Conservation (phyloP, 257 asterid species). For the Solanum tacnaense region DNA sequence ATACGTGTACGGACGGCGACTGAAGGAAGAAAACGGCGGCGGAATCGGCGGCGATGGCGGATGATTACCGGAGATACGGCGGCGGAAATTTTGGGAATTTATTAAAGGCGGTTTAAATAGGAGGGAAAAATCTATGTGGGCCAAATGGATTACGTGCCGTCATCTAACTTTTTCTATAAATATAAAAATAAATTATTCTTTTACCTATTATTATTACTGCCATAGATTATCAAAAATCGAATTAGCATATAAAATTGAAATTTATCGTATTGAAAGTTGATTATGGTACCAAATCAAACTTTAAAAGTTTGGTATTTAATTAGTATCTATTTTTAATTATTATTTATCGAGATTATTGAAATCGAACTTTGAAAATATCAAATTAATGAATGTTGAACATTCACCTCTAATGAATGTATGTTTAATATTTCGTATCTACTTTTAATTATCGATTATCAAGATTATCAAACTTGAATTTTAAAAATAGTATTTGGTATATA, state of each 20-base stretch:
- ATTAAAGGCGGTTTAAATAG: not conserved
- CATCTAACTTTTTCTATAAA: not conserved
- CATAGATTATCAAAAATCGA: not conserved
- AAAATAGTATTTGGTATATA: too few relatives aligned
- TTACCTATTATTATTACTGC: not conserved
- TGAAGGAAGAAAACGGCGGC: not conserved
- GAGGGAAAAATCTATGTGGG: not conserved
- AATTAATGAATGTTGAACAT: not conserved
- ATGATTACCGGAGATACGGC: not conserved
- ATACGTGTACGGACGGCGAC: not conserved
- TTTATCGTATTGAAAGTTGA: not conserved
- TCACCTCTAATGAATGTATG: not conserved
- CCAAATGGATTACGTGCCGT: not conserved
- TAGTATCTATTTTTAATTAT: too few relatives aligned
- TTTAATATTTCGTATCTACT: too few relatives aligned
- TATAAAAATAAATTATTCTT: too few relatives aligned
- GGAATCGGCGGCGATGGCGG: not conserved
- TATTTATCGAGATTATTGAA: too few relatives aligned
- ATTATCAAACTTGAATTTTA: accelerated
- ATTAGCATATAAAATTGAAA: not conserved
- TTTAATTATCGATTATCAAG: too few relatives aligned
- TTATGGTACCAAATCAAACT: not conserved
- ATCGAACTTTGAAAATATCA: not conserved
- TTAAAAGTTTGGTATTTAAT: not conserved
- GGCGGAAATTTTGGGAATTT: not conserved